Evolutionary conservation across 805 yeast species (phyloP), one percentile per base, ranked within the genome.

Genomic region (Cyberlindnera euphorbiae): DNA sequence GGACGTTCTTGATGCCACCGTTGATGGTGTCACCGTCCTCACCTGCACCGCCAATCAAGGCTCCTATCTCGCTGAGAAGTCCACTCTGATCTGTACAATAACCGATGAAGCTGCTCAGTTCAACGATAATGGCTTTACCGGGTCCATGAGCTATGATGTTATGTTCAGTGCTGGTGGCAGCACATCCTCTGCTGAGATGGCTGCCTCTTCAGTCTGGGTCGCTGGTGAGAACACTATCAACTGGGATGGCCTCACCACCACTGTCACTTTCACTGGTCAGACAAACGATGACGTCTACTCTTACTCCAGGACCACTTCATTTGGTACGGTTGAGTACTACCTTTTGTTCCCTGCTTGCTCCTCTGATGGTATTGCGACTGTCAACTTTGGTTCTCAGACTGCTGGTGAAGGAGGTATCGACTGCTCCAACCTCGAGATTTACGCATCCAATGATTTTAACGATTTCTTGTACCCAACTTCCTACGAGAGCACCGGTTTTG

Each of bases 141-240:
- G 68, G 17, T 28, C 51, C 3, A 42, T 64, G 5, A 40, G 55
- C 3, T 51, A 58, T 17, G 47, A 56, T 8, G 46, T 61, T 3
- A 50, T 52, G 31, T 62, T 63, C 31, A 55, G 53, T 35, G 55
- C 42, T 39, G 70, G 69, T 45, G 67, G 61, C 23, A 53, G 61
- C 17, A 31, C 50, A 4, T 41, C 53, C 34, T 32, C 50, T 15
- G 52, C 43, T 30, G 67, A 62, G 32, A 31, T 63, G 28, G 48
- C 41, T n/a, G 59, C 56, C 30, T 61, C 68, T 12, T 43, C 49
- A 4, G 32, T 35, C 17, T 59, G 55, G 33, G 27, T 33, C 14
- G 44, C 50, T 22, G 69, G 68, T 23, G 35, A 43, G 8, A 56
- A 52, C 36, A 38, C 44, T 1, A 39, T 63, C 13, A 44, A 51